Conservation (phyloP, 345 rosid genomes). For the Linum lewisii region DNA sequence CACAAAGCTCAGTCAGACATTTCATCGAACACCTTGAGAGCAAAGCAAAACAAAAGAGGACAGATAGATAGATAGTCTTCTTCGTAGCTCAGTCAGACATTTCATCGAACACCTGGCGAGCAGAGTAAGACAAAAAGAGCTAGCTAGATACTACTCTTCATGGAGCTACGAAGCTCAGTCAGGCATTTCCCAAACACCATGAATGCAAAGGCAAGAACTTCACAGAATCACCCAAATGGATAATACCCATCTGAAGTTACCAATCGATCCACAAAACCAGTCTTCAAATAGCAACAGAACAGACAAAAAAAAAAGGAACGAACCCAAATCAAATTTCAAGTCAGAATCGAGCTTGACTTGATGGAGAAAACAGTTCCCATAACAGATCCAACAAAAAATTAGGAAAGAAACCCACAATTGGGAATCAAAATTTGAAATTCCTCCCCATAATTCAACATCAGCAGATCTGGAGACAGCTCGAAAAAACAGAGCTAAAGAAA, state of each 20-base stretch:
- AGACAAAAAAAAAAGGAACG: background rate
- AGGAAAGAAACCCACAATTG: constrained; percentile 2
- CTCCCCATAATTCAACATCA: background rate
- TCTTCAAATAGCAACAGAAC: too few relatives aligned
- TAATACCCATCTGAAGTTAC: constrained; percentile 8
- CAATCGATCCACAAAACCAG: background rate
- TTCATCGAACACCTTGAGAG: background rate
- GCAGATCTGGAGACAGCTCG: constrained; percentile 23
- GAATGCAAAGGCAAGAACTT: constrained; percentile 6
- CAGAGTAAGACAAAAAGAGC: background rate
- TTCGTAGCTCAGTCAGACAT: too few relatives aligned
- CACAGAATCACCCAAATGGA: constrained; percentile 5
- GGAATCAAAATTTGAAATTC: background rate
- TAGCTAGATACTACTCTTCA: too few relatives aligned
- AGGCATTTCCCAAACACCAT: constrained; percentile 6
- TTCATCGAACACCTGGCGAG: background rate
- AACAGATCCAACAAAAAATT: background rate
- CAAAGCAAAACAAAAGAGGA: background rate
- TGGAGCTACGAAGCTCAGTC: background rate
- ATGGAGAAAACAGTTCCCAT: constrained; percentile 3
- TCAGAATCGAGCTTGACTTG: constrained; percentile 12
- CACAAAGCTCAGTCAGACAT: constrained; percentile 8
- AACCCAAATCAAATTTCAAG: background rate
- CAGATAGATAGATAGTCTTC: background rate
- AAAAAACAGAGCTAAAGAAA: background rate